Percentiles rank a stretch among this genome's conserved stretches.
Evolutionary conservation across 495 filamentous ascomycete species (phyloP).

Genomic region (Neurospora africana): DNA sequence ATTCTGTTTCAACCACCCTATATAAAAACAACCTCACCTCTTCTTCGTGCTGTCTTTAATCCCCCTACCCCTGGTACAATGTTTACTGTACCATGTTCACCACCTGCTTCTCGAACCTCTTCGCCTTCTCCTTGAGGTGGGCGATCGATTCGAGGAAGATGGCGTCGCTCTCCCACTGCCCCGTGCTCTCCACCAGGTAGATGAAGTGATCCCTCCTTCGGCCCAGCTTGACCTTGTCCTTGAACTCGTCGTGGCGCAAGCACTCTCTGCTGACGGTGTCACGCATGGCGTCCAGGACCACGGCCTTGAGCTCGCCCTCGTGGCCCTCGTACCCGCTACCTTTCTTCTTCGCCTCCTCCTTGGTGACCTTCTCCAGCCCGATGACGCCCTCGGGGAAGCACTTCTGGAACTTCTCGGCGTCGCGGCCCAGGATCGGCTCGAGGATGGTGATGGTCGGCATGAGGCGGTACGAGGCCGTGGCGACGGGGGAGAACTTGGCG

Average conservation of each 20-base stretch:
- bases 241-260: conserved; percentile 83
- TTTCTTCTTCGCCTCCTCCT: conserved; percentile 48
- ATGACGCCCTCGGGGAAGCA: conserved; percentile 93
- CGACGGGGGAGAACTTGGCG: conserved; percentile 95
- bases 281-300: conserved; percentile 69
- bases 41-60: background rate
- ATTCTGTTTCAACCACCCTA: background rate
- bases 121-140: conserved; percentile 66
- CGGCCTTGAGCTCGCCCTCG: conserved; percentile 67
- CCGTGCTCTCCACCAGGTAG: conserved; percentile 87
- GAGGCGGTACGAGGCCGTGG: conserved; percentile 84
- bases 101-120: conserved; percentile 33
- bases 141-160: conserved; percentile 82
- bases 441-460: conserved; percentile 76
- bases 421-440: conserved; percentile 69
- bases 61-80: background rate
- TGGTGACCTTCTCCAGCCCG: conserved; percentile 59
- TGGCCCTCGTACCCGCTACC: conserved; percentile 64
- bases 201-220: conserved; percentile 92
- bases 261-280: conserved; percentile 94
- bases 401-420: conserved; percentile 77
- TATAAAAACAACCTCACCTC: background rate
- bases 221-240: conserved; percentile 88
- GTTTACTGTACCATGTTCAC: conserved; percentile 36
- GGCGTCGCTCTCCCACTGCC: conserved; percentile 82